These are phyloP conservation scores for Geotrichum australiense DNA, from an alignment of 1,139 yeast genomes.

Conservation along the genomic window DNA sequence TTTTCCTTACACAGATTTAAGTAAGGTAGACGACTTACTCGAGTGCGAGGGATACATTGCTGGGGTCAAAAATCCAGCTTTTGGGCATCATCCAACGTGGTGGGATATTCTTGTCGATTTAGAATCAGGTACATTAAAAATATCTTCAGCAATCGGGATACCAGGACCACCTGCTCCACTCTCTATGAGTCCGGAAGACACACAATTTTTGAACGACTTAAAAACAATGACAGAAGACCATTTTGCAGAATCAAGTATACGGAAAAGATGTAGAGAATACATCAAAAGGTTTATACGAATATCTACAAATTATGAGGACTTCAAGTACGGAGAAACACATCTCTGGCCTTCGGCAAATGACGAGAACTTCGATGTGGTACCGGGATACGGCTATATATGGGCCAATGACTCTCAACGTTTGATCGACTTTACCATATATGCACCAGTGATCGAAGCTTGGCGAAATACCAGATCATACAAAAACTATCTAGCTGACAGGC, in stretches of 20 bases:
- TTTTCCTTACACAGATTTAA: conserved; percentile 57
- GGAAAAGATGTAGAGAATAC: conserved; percentile 31
- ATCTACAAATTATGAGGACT: conserved; percentile 31
- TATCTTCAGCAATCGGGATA: conserved; percentile 28
- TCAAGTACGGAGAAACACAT: conserved; percentile 28
- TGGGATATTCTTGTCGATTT: conserved; percentile 59
- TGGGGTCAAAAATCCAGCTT: conserved; percentile 63
- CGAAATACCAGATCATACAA: conserved; percentile 28
- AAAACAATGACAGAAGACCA: conserved; percentile 31
- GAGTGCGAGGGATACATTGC: conserved; percentile 52
- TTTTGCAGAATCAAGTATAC: conserved; percentile 32
- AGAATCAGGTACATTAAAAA: conserved; percentile 42
- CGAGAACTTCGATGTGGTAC: conserved; percentile 24
- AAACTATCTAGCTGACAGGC: conserved; percentile 26
- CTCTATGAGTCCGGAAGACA: conserved; percentile 26
- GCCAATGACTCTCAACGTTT: conserved; percentile 25
- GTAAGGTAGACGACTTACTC: conserved; percentile 51
- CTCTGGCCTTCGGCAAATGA: conserved; percentile 28
- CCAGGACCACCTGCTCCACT: conserved; percentile 17
- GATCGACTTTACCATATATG: conserved; percentile 27
- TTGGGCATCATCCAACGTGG: conserved; percentile 48
- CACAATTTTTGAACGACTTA: conserved; percentile 31
- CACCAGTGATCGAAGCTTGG: conserved; percentile 34
- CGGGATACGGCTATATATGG: conserved; percentile 35
- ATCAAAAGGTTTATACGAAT: conserved; percentile 31